Evolutionary conservation across 2,329 filamentous ascomycete species (phyloP).

Genomic region (Xylariaceae sp.): DNA sequence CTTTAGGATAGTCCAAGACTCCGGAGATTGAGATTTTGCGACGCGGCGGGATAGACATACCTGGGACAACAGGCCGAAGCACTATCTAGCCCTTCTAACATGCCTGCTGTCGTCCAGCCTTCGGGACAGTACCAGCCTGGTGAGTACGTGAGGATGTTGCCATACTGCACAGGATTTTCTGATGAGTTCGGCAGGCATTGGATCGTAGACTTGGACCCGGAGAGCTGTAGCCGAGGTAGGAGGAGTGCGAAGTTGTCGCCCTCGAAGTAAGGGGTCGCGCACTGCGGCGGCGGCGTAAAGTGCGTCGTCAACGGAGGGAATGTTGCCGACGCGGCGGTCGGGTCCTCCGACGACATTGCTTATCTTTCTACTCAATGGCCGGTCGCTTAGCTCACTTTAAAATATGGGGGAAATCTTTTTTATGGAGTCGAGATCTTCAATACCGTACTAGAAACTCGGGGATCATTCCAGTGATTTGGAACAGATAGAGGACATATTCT

Average conservation of each 20-base stretch:
- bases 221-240: neutral
- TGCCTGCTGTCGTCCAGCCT: neutral
- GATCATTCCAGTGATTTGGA: too few relatives aligned
- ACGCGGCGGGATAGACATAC: too few relatives aligned
- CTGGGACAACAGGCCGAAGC: neutral
- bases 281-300: neutral
- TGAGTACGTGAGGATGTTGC: neutral
- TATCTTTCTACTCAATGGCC: too few relatives aligned
- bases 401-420: too few relatives aligned
- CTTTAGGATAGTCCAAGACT: too few relatives aligned
- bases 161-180: neutral
- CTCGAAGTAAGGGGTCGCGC: neutral
- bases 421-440: too few relatives aligned
- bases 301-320: neutral
- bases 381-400: too few relatives aligned
- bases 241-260: neutral
- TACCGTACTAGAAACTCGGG: too few relatives aligned
- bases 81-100: neutral
- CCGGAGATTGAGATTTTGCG: too few relatives aligned
- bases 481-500: too few relatives aligned
- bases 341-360: too few relatives aligned
- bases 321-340: too few relatives aligned
- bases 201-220: neutral
- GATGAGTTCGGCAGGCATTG: neutral
- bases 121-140: neutral